phyloP scores from a whole-genome alignment of 2,329 filamentous ascomycete species.

The Xylariomycetidae sp. region DNA sequence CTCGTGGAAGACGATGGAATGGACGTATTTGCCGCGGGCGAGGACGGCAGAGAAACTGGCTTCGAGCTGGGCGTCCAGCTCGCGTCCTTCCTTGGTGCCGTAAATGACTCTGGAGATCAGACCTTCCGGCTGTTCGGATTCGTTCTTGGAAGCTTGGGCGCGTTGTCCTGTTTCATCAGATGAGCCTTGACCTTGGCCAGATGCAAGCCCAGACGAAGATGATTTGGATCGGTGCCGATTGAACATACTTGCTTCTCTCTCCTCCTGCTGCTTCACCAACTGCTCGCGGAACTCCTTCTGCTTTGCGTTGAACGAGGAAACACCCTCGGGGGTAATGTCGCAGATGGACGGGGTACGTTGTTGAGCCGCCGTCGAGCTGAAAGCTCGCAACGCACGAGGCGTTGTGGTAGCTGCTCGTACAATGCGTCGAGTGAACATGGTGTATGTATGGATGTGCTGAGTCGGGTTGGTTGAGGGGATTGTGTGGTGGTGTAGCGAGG shows the following conservation, averaged over 20 bases:
- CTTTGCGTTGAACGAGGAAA: slow-evolving; percentile 72
- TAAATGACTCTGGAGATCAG: slow-evolving; percentile 87
- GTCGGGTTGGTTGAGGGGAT: too few relatives aligned
- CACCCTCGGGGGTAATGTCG: slow-evolving; percentile 71
- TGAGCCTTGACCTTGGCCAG: slow-evolving; percentile 41
- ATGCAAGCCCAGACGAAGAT: slow-evolving; percentile 17
- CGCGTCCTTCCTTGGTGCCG: slow-evolving; percentile 89
- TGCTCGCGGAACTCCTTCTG: slow-evolving; percentile 85
- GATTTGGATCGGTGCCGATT: slow-evolving; percentile 27
- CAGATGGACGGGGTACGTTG: slow-evolving; percentile 69
- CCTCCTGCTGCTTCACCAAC: slow-evolving; percentile 71
- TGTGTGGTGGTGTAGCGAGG: slow-evolving; percentile 6
- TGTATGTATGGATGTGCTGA: too few relatives aligned
- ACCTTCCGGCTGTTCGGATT: slow-evolving; percentile 61
- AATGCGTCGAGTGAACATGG: slow-evolving; percentile 49
- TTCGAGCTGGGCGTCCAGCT: slow-evolving; percentile 94
- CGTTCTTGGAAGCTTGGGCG: slow-evolving; percentile 52
- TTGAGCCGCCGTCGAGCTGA: slow-evolving; percentile 49
- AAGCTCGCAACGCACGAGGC: slow-evolving; percentile 49
- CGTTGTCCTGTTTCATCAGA: slow-evolving; percentile 52
- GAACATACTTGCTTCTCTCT: slow-evolving; percentile 78
- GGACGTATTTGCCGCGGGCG: slow-evolving; percentile 94
- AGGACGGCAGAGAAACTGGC: slow-evolving; percentile 93
- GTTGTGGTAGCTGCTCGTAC: slow-evolving; percentile 41
- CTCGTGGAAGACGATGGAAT: slow-evolving; percentile 94